Evolutionary conservation across 495 filamentous ascomycete genomes (phyloP).

Genomic region (Ramalina peruviana): DNA sequence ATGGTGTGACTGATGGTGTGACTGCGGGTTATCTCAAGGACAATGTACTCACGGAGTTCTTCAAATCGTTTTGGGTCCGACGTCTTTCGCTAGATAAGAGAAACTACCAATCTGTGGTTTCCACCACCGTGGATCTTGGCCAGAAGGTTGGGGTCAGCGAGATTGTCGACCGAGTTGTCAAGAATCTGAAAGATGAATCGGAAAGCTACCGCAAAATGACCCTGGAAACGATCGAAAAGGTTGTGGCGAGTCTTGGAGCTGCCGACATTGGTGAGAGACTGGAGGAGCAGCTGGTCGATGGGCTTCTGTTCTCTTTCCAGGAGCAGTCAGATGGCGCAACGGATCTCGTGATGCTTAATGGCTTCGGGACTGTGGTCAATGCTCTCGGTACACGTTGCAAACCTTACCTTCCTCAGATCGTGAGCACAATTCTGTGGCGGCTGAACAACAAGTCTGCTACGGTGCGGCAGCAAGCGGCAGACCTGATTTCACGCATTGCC

Average conservation of each 20-base stretch:
- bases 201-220: slow-evolving; percentile 99
- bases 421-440: slow-evolving; percentile 91
- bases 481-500: slow-evolving; percentile 90
- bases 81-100: slow-evolving; percentile 94
- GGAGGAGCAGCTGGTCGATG: slow-evolving; percentile 88
- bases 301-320: slow-evolving; percentile 94
- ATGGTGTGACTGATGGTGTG: slow-evolving; percentile 92
- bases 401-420: slow-evolving; percentile 91
- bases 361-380: slow-evolving; percentile 97
- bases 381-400: slow-evolving; percentile 89
- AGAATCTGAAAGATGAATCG: slow-evolving; percentile 94
- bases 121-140: slow-evolving; percentile 93
- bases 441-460: slow-evolving; percentile 95
- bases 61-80: slow-evolving; percentile 97
- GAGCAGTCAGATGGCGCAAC: slow-evolving; percentile 77
- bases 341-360: slow-evolving; percentile 90
- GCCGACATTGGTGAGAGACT: slow-evolving; percentile 86
- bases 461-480: slow-evolving; percentile 92
- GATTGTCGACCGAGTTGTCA: slow-evolving; percentile 84
- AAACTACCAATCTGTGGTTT: slow-evolving; percentile 93
- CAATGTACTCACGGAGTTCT: slow-evolving; percentile 87
- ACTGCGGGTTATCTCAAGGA: slow-evolving; percentile 91
- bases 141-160: slow-evolving; percentile 94
- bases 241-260: slow-evolving; percentile 81
- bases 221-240: slow-evolving; percentile 90